Evolutionary conservation across 139 green algal species (phyloP), one percentile per base, ranked within the genome.

Genomic region (Micromonas commoda): DNA sequence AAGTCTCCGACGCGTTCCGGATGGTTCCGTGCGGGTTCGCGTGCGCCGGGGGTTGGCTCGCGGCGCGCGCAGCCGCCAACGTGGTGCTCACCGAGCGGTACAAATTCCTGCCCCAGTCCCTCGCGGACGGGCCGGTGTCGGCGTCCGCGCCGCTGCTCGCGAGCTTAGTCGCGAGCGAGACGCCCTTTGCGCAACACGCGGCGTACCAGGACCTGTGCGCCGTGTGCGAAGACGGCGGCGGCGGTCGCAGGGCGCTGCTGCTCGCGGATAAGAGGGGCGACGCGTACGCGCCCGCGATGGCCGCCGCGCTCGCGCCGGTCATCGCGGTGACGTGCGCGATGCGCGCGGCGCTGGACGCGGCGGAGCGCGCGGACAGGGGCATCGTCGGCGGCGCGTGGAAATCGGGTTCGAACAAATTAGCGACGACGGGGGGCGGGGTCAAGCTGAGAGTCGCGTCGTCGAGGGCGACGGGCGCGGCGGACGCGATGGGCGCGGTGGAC

Each of bases 171-270:
- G 23, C 23, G 23, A n/a, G 23, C 3, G 64, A 71, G 3, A 39
- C 26, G 32, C 64, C 64, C 4, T 71, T 71, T 29, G 64, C 33
- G 64, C 64, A 71, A 13, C 64, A 71, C 29, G 13, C 33, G 64
- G 64, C 64, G 64, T 71, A 71, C 45, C 33, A n/a, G n/a, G 64
- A 71, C 29, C 45, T 71, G 28, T 71, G 64, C 28, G n/a, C 4
- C 28, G 64, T 71, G 28, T 26, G 28, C 4, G 64, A 71, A 13
- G 45, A 13, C n/a, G 64, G 64, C 28, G 64, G 64, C 21, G 26
- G 64, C 28, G 64, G 64, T 26, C n/a, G 64, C 26, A 26, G 64
- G 21, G 3, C 4, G 64, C 64, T 71, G 26, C 32, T 71, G 32
- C 33, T 51, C 64, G 64, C 28, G 13, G 64, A 71, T 38, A 38